Evolutionary conservation across 2,329 filamentous ascomycete species (phyloP).

Genomic region (Fusarium sp.): DNA sequence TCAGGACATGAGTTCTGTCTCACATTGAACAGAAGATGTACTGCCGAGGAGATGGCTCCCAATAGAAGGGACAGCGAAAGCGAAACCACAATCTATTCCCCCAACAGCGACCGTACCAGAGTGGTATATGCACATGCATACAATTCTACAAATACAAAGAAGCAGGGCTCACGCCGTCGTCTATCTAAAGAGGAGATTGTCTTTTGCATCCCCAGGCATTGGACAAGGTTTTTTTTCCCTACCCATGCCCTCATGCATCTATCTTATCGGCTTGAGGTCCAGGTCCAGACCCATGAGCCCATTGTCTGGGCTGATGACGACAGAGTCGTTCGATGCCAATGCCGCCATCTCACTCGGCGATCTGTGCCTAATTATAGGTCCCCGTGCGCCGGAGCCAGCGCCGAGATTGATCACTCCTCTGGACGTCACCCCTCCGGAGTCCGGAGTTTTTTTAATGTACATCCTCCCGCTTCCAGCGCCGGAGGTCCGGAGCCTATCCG

Average conservation of each 20-base stretch:
- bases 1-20: background rate
- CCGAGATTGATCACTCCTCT: background rate
- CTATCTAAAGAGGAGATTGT: background rate
- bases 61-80: background rate
- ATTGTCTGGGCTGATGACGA: constrained; percentile 13
- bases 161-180: background rate
- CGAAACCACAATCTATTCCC: background rate
- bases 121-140: background rate
- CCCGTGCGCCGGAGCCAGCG: constrained; percentile 2
- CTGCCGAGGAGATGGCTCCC: background rate
- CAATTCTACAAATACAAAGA: background rate
- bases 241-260: constrained; percentile 2
- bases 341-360: background rate
- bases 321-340: constrained; percentile 11
- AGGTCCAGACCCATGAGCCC: constrained; percentile 2
- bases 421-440: background rate
- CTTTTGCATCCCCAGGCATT: background rate
- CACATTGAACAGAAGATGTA: background rate
- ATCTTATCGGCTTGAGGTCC: background rate
- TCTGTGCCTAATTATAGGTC: background rate
- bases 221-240: background rate
- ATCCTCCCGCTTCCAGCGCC: background rate
- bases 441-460: background rate
- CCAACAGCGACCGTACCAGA: background rate
- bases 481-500: background rate